Evolutionary conservation across 1,284 basidiomycete species (phyloP), one percentile per base, ranked within the genome.

Genomic region (Hymenochaete sp.): DNA sequence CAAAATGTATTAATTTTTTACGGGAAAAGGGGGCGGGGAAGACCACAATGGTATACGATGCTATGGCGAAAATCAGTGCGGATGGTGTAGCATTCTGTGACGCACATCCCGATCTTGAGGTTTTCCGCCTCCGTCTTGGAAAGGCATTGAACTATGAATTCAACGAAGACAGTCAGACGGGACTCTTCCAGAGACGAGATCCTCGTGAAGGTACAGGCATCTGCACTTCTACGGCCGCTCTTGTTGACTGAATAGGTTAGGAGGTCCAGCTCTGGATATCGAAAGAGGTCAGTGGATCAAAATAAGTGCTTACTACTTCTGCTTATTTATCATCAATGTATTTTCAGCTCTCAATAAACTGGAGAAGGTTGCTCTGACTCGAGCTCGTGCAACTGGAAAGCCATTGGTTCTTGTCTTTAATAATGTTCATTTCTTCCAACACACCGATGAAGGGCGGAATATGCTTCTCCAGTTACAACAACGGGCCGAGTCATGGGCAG

Each of bases 311-410:
- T 6, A n/a, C 8, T 35, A n/a, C 13, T 5, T 16, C 14, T 35
- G 32, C 32, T 16, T 21, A 3, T 14, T 24, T 31, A 24, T 19
- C 32, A 19, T 33, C 26, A 13, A 3, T n/a, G n/a, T n/a, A n/a
- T n/a, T n/a, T 49, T 3, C 41, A 78, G 83, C 83, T 0, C 59
- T 90, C 64, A 87, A 83, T 59, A 93, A 92, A 58, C 69, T 89
- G 2, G 87, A 91, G 59, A 92, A 92, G 58, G 87, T 92, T 18
- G 89, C 88, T 0, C 67, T 93, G 41, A 66, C 71, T 38, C 75
- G 70, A 56, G 68, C 79, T 29, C 64, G 67, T 37, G 65, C 67
- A 53, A 72, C 71, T 3, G 72, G 77, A 0, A 72, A 76, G 41
- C 86, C 89, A 0, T 66, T 91, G 3, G 79, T 92, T 1, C 63